Percentiles rank a stretch among this genome's conserved stretches.
phyloP scores from a whole-genome alignment of 768 basidiomycete genomes.

The Lentinula detonsa region DNA sequence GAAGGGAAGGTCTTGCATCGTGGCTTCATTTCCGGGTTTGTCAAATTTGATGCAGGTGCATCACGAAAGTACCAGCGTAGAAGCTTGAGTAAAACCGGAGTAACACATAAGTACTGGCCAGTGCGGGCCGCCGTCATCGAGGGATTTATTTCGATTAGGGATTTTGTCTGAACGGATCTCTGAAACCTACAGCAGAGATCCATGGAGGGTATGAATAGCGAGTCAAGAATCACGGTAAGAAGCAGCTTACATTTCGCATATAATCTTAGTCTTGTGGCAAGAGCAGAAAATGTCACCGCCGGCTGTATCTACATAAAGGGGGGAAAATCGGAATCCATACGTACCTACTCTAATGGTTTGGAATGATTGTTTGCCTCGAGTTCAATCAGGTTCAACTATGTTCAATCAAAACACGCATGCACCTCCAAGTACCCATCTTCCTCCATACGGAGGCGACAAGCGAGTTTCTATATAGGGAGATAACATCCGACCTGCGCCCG shows the following conservation, averaged over 20 bases:
- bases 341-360: neutral
- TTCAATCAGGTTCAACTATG: neutral
- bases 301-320: neutral
- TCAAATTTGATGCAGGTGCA: neutral
- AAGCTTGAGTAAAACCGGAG: neutral
- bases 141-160: neutral
- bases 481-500: neutral
- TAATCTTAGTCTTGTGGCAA: too few relatives aligned
- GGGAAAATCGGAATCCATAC: neutral
- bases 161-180: too few relatives aligned
- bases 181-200: too few relatives aligned
- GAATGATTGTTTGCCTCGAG: neutral
- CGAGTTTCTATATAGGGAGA: neutral
- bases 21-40: slow-evolving; percentile 2
- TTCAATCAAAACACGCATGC: neutral
- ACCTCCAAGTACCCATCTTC: neutral
- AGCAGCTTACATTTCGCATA: too few relatives aligned
- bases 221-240: too few relatives aligned
- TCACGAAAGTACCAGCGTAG: neutral
- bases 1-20: neutral
- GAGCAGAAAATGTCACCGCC: neutral
- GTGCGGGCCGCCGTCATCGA: neutral
- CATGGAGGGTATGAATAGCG: too few relatives aligned
- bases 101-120: neutral
- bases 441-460: neutral